phyloP scores from a whole-genome alignment of 2,329 filamentous ascomycete genomes.

The Fusarium sp. region DNA sequence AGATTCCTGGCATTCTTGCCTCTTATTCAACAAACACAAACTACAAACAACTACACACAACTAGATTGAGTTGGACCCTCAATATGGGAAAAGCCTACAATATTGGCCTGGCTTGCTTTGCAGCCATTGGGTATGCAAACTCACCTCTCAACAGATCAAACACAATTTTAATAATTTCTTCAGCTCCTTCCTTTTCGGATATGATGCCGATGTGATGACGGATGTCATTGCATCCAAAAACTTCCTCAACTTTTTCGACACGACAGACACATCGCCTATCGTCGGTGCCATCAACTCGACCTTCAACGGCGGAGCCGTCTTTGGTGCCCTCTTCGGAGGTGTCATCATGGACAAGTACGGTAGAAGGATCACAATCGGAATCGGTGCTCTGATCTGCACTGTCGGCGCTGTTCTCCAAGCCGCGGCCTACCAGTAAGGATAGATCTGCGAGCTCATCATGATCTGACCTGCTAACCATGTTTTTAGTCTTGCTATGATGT shows the following conservation, averaged over 20 bases:
- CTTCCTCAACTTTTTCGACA: slow-evolving; percentile 66
- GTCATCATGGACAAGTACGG: slow-evolving; percentile 68
- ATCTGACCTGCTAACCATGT: slow-evolving; percentile 60
- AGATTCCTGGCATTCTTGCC: not conserved
- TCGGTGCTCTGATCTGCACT: slow-evolving; percentile 63
- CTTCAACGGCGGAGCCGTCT: slow-evolving; percentile 53
- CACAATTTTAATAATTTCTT: slow-evolving; percentile 1
- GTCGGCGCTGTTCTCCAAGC: slow-evolving; percentile 67
- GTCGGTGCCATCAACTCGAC: slow-evolving; percentile 72
- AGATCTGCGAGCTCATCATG: slow-evolving; percentile 50
- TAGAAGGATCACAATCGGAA: slow-evolving; percentile 64
- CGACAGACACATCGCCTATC: slow-evolving; percentile 53
- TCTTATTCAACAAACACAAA: not conserved
- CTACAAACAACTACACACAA: not conserved
- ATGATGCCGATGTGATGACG: slow-evolving; percentile 51
- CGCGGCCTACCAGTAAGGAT: slow-evolving; percentile 53
- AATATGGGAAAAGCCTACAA: slow-evolving; percentile 56
- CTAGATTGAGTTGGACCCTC: not conserved
- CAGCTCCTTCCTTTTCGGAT: slow-evolving; percentile 59
- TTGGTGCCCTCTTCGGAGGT: slow-evolving; percentile 41
- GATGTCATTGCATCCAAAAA: slow-evolving; percentile 66
- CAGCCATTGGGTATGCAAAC: slow-evolving; percentile 53
- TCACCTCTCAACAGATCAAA: not conserved
- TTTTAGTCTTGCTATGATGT: slow-evolving; percentile 44
- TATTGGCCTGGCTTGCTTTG: slow-evolving; percentile 54